Conservation (phyloP, 495 filamentous ascomycete genomes). For the Trichoderma orchidacearum region DNA sequence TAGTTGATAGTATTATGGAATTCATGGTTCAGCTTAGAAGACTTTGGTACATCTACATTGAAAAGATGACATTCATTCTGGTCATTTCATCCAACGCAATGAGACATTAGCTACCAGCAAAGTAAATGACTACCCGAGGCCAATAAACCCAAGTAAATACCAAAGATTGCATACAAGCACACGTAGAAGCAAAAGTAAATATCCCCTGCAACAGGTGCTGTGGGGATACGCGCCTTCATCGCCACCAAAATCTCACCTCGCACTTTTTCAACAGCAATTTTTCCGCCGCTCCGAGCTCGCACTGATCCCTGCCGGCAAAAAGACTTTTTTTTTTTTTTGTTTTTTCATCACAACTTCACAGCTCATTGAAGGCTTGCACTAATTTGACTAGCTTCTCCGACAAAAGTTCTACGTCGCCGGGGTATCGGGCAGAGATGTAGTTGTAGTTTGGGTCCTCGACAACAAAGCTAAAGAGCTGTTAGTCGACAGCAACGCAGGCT, state of each 20-base stretch:
- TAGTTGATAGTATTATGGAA: too few species aligned
- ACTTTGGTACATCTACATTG: too few species aligned
- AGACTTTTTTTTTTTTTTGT: not conserved
- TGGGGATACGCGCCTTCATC: not conserved
- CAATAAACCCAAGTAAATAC: too few species aligned
- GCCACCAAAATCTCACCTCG: not conserved
- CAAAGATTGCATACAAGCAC: too few species aligned
- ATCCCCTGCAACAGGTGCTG: not conserved
- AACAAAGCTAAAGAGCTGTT: conserved; percentile 24
- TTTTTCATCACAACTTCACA: too few species aligned
- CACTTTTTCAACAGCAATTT: not conserved
- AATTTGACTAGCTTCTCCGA: conserved; percentile 32
- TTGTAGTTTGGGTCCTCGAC: conserved; percentile 38
- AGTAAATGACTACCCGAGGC: too few species aligned
- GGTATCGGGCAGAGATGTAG: conserved; percentile 38
- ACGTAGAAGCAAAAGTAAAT: too few species aligned
- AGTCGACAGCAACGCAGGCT: not conserved
- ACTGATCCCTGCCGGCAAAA: not conserved
- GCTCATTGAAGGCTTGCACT: conserved; percentile 16
- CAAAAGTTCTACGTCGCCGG: conserved; percentile 31
- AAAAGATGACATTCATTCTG: too few species aligned
- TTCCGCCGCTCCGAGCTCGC: not conserved
- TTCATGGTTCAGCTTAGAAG: too few species aligned
- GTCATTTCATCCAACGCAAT: too few species aligned
- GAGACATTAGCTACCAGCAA: too few species aligned